These are phyloP conservation scores for Torrubiella hemipterigena DNA, from an alignment of 2,329 filamentous ascomycete species.

Conservation along the genomic window DNA sequence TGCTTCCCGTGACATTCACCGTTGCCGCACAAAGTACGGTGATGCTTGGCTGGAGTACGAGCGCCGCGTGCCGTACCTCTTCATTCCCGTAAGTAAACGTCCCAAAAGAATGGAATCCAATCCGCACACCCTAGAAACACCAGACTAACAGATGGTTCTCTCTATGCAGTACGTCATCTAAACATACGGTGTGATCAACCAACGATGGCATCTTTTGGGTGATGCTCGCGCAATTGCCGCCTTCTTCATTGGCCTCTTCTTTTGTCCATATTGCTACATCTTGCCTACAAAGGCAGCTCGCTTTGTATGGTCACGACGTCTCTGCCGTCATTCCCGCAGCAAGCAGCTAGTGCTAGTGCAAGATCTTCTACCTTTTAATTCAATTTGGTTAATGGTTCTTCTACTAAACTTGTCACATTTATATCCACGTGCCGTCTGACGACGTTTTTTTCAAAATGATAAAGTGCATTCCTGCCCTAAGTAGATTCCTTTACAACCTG, in stretches of 20 bases:
- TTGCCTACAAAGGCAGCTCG: too few species aligned
- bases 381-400: too few species aligned
- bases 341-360: too few species aligned
- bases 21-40: conserved; percentile 71
- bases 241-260: too few species aligned
- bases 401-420: too few species aligned
- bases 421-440: too few species aligned
- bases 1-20: conserved; percentile 61
- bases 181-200: conserved; percentile 6
- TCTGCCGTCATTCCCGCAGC: too few species aligned
- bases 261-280: not conserved
- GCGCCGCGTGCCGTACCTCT: conserved; percentile 66
- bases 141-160: conserved; percentile 8
- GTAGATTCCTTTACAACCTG: conserved; percentile 28
- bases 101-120: not conserved
- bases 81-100: conserved; percentile 56
- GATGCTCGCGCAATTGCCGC: too few species aligned
- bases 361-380: too few species aligned
- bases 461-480: conserved; percentile 25
- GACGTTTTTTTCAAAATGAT: conserved; percentile 7
- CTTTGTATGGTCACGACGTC: too few species aligned
- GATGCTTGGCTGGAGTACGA: conserved; percentile 74
- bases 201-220: too few species aligned
- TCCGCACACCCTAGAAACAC: not conserved
- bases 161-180: conserved; percentile 28